Evolutionary conservation across 2,329 filamentous ascomycete species (phyloP), one percentile per base, ranked within the genome.

Genomic region (Botrytis deweyae): DNA sequence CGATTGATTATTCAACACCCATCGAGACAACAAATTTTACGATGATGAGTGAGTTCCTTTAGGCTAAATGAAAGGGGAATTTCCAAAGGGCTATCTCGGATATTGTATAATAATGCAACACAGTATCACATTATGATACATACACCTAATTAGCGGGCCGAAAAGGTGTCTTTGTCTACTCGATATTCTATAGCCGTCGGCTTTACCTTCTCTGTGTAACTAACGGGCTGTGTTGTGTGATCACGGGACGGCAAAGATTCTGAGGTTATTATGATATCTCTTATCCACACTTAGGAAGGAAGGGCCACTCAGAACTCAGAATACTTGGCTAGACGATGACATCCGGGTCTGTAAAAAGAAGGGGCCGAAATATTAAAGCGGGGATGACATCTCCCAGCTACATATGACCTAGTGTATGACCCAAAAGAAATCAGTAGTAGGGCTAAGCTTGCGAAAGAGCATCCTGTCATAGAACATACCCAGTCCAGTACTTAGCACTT

Each of bases 51-150:
- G 14, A 2, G n/a, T 38, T 33, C 40, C n/a, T 62, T 70, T 63
- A 70, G 68, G 68, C 68, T 70, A 63, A 63, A 70, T 59, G 25
- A 16, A 62, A 70, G 20, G 68, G 55, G 8, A 38, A 46, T 20
- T 59, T 70, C 12, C 7, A 25, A 52, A 58, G n/a, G 33, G 40
- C 33, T 70, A 33, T 61, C 18, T 18, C 52, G 67, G 52, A 33
- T n/a, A 14, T 8, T 68, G 36, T 44, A 33, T 29, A 44, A 42
- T 63, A 62, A 16, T 40, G 59, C 36, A 40, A 4, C 52, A 58
- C n/a, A 22, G 36, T 40, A 38, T 40, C 14, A 63, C 18, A 63
- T 40, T 63, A n/a, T 16, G 25, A 42, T 25, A 63, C 4, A 42
- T 25, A 63, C 4, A 40, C 22, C 38, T n/a, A 18, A 42, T n/a